Percentiles rank a stretch among this genome's conserved stretches.
Conservation (phyloP, 352 stramenopile species). For the Sclerospora graminicola region DNA sequence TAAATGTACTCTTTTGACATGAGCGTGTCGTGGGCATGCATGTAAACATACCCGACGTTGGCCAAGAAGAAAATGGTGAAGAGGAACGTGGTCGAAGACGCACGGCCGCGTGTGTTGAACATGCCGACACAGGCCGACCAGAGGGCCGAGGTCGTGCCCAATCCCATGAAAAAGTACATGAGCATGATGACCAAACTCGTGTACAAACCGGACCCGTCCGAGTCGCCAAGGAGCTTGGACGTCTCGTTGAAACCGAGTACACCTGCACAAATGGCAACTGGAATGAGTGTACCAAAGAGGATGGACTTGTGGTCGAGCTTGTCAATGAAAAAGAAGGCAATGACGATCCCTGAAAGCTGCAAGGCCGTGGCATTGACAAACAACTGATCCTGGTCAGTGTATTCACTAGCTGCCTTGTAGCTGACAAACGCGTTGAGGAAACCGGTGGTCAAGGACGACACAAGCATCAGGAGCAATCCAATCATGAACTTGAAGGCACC, state of each 20-base stretch:
- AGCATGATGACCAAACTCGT: slow-evolving; percentile 46
- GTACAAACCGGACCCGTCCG: slow-evolving; percentile 35
- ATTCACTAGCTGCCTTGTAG: slow-evolving; percentile 34
- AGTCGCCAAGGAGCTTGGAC: slow-evolving; percentile 28
- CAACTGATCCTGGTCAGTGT: slow-evolving; percentile 33
- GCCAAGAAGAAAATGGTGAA: slow-evolving; percentile 51
- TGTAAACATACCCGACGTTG: slow-evolving; percentile 43
- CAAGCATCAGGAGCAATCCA: slow-evolving; percentile 53
- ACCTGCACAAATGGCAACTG: slow-evolving; percentile 32
- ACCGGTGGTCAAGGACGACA: slow-evolving; percentile 42
- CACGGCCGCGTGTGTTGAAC: slow-evolving; percentile 46
- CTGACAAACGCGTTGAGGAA: slow-evolving; percentile 52
- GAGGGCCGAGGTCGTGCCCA: slow-evolving; percentile 43
- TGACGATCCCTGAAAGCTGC: slow-evolving; percentile 38
- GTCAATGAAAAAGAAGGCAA: slow-evolving; percentile 78
- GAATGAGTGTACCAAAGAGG: slow-evolving; percentile 55
- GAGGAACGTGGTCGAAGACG: slow-evolving; percentile 36
- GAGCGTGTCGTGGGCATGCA: slow-evolving; percentile 31
- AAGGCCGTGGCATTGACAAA: slow-evolving; percentile 51
- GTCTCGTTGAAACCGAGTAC: slow-evolving; percentile 54
- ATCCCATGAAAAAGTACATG: slow-evolving; percentile 73
- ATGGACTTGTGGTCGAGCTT: slow-evolving; percentile 66
- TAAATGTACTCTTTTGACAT: slow-evolving; percentile 40
- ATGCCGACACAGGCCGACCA: slow-evolving; percentile 59
- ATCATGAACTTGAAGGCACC: slow-evolving; percentile 55